Evolutionary conservation across 106 monocot species (phyloP), one percentile per base, ranked within the genome.

Genomic region (Acorus gramineus): DNA sequence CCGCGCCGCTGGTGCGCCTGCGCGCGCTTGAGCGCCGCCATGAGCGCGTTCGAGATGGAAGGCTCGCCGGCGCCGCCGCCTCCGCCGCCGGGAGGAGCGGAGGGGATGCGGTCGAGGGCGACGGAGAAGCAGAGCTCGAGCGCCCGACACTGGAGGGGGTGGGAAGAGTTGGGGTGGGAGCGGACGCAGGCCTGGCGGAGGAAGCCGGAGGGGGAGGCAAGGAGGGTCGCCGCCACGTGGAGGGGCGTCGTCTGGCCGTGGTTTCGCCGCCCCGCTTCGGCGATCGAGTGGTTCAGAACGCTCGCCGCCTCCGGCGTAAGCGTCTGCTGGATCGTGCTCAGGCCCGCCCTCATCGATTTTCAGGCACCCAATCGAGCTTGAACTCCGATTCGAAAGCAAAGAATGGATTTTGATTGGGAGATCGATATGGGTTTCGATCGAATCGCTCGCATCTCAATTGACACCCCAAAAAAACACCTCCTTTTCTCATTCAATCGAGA

Each of bases 51-150:
- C 43, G 89, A 86, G 63, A 86, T 80, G 5, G 89, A 80, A 5
- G 84, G 79, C 12, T 71, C 61, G 11, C 28, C 14, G 50, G 55
- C 12, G 46, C 28, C 14, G 50, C 58, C 12, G 46, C 67, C 10
- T 43, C 14, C 28, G 10, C 50, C 14, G 6, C 49, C 12, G 4
- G 65, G 6, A 53, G 69, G 28, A 8, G 77, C n/a, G 10, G 78
- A 53, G 8, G 93, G 82, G 46, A 93, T 78, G 11, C 89, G 89
- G 61, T 93, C 93, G 64, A 93, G 79, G 44, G 93, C 86, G 69
- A 93, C 81, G 59, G 86, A 84, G 81, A 89, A 93, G 77, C 93
- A 93, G 62, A 93, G 89, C 68, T 93, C 86, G 62, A 90, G 93
- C 47, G 93, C 89, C 4, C 89, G 86, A 81, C 89, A 94, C 53